Evolutionary conservation across 2,329 filamentous ascomycete species (phyloP).

Genomic region (Davidsoniella australis): DNA sequence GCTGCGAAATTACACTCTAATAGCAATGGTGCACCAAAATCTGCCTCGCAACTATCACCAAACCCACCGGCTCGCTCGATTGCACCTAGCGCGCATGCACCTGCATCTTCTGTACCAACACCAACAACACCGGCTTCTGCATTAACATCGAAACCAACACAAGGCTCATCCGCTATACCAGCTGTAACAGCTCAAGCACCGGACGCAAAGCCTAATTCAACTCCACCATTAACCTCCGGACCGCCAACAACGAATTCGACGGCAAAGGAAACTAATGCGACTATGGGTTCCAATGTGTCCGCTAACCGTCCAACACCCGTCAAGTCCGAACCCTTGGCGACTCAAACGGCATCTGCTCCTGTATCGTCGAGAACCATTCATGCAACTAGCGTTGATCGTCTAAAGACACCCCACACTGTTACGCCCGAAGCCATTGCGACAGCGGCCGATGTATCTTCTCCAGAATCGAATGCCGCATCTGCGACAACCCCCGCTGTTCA

Average conservation of each 20-base stretch:
- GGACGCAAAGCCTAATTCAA: too few relatives aligned
- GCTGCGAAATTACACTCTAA: background rate
- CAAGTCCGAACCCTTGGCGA: too few relatives aligned
- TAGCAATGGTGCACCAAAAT: background rate
- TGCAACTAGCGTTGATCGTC: background rate
- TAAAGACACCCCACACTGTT: background rate
- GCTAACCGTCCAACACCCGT: background rate
- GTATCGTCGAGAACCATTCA: background rate
- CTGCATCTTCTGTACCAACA: background rate
- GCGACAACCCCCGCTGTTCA: slow-evolving; percentile 54
- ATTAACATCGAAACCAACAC: background rate
- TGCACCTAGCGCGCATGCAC: background rate
- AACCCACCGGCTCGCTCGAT: background rate
- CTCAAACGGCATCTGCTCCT: background rate
- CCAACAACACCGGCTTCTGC: background rate
- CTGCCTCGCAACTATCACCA: background rate
- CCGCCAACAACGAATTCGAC: too few relatives aligned
- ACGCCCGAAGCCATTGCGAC: background rate
- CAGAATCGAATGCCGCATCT: slow-evolving; percentile 54
- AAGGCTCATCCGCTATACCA: too few relatives aligned
- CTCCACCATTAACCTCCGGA: too few relatives aligned
- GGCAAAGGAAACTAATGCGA: too few relatives aligned
- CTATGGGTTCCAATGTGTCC: background rate
- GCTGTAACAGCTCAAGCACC: too few relatives aligned
- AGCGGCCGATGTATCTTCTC: slow-evolving; percentile 27